These are phyloP conservation scores for Linum usitatissimum DNA, from an alignment of 345 rosid genomes.

Conservation along the genomic window DNA sequence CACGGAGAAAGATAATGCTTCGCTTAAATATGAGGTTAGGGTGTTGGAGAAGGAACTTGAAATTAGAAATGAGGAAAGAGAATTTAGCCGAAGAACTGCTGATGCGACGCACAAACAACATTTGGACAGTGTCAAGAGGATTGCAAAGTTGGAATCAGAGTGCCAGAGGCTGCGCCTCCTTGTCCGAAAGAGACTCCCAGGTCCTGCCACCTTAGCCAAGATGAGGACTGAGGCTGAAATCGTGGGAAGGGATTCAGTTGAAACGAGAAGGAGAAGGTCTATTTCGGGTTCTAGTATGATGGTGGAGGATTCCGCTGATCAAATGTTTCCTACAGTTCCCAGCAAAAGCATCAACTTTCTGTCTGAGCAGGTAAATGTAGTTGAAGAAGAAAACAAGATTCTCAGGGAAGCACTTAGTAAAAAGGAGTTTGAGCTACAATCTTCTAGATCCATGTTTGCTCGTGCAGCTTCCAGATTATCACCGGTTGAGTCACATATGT, in stretches of 20 bases:
- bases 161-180: constrained; percentile 75
- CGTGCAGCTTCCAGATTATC: constrained; percentile 51
- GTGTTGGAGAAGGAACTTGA: constrained; percentile 89
- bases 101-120: constrained; percentile 74
- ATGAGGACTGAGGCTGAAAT: constrained; percentile 77
- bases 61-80: constrained; percentile 85
- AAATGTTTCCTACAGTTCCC: constrained; percentile 22
- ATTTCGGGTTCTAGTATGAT: constrained; percentile 22
- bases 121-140: constrained; percentile 67
- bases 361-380: constrained; percentile 47
- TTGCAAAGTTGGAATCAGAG: constrained; percentile 82
- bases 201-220: constrained; percentile 69
- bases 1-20: constrained; percentile 56
- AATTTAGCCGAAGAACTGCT: constrained; percentile 56
- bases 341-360: constrained; percentile 35
- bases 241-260: constrained; percentile 44
- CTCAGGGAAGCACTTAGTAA: constrained; percentile 57
- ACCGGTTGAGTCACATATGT: constrained; percentile 49
- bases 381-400: constrained; percentile 76
- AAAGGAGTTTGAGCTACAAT: constrained; percentile 64
- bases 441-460: constrained; percentile 52
- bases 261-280: constrained; percentile 35
- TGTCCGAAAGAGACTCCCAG: constrained; percentile 76
- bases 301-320: constrained; percentile 22
- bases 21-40: constrained; percentile 67